Evolutionary conservation across 257 asterid genomes (phyloP), one percentile per base, ranked within the genome.

Genomic region (Solanum appendiculatum): DNA sequence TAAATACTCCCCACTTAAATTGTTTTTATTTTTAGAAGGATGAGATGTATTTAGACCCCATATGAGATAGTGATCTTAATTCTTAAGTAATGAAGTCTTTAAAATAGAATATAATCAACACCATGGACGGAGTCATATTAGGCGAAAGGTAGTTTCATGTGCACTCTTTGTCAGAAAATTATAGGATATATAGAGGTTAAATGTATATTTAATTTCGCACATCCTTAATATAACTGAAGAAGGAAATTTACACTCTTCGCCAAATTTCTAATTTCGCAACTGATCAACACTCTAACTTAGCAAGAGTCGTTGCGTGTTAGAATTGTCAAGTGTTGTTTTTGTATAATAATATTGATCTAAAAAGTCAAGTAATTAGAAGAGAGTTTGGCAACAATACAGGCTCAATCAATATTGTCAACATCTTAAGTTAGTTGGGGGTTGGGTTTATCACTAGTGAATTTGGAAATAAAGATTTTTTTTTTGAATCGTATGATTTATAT

Each of bases 231-330:
- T 8, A 21, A n/a, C 10, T n/a, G 0, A 54, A 23, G 3, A 23
- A 58, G 0, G 9, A 58, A 58, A 23, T 0, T 21, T 58, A 0
- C 27, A 20, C 2, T 56, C 5, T 7, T 56, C 0, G 3, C 2
- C 14, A 9, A 23, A 58, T 23, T n/a, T n/a, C 33, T 63, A 2
- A 63, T 2, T 10, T 3, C 8, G 6, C 15, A 2, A n/a, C 33
- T n/a, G 8, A 63, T 63, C 8, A n/a, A 9, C 16, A 14, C 14
- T 14, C n/a, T 13, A 29, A 7, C 31, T 78, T 3, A 15, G 16
- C 40, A 0, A 29, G 10, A 18, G 11, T 48, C 9, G 51, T 73
- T 73, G 63, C 85, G 33, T 80, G 40, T 44, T 29, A 46, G 66
- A 80, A 44, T 44, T 46, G 85, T 9, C 39, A 9, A 44, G 16